These are phyloP conservation scores for Coemansia sp. DNA, from an alignment of 192 early-diverging fungal genomes.

Conservation along the genomic window DNA sequence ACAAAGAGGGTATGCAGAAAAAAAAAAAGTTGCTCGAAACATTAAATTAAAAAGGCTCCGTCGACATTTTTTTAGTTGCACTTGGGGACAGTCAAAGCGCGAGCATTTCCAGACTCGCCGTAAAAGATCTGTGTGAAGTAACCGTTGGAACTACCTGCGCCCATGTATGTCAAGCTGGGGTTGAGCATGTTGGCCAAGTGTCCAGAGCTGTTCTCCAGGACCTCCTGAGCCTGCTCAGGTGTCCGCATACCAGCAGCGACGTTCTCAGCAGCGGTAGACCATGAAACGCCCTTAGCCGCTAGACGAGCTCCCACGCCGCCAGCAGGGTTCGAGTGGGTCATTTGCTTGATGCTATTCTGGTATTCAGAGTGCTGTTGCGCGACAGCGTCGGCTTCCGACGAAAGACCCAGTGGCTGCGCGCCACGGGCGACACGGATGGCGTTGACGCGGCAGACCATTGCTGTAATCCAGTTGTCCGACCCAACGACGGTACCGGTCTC, in stretches of 20 bases:
- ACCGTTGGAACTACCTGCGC: conserved; percentile 36
- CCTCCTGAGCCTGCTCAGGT: conserved; percentile 37
- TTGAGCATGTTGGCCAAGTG: conserved; percentile 56
- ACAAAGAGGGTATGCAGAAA: neutral
- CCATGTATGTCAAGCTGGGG: conserved; percentile 45
- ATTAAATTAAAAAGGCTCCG: neutral
- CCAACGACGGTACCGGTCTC: conserved; percentile 15
- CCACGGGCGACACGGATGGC: conserved; percentile 29
- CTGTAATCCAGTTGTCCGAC: conserved; percentile 26
- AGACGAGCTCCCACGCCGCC: conserved; percentile 47
- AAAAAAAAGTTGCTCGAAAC: neutral
- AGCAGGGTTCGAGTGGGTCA: conserved; percentile 51
- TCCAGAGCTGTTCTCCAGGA: conserved; percentile 49
- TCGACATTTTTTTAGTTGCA: conserved; percentile 24
- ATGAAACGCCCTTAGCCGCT: conserved; percentile 19
- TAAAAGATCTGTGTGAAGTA: conserved; percentile 58
- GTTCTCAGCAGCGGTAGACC: conserved; percentile 51
- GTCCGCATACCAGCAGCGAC: conserved; percentile 47
- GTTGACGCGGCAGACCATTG: conserved; percentile 50
- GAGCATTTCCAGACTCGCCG: conserved; percentile 15
- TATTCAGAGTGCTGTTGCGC: conserved; percentile 52
- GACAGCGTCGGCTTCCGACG: conserved; percentile 22
- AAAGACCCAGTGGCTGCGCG: conserved; percentile 32
- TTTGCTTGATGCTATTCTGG: conserved; percentile 38
- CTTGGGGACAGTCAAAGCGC: conserved; percentile 30